These are phyloP conservation scores for Talaromyces albobiverticillius DNA, from an alignment of 2,329 filamentous ascomycete species.

Conservation along the genomic window DNA sequence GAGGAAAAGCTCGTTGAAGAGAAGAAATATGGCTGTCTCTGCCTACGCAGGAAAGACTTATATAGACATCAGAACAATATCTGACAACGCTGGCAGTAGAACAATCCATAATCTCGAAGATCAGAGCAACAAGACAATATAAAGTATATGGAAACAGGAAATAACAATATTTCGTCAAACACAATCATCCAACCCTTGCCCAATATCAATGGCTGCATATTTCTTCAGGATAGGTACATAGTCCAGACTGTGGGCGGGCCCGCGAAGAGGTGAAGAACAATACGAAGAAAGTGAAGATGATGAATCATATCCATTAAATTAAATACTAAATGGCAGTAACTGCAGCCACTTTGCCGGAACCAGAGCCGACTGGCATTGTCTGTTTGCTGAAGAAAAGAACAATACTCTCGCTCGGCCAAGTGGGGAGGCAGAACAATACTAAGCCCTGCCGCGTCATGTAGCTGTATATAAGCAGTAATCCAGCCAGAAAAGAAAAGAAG, in stretches of 20 bases:
- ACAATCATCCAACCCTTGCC: too few relatives aligned
- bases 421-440: constrained; percentile 5
- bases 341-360: background rate
- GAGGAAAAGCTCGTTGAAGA: too few relatives aligned
- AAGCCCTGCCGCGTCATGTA: background rate
- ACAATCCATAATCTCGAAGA: too few relatives aligned
- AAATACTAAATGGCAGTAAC: too few relatives aligned
- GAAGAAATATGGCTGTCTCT: too few relatives aligned
- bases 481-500: background rate
- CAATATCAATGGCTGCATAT: too few relatives aligned
- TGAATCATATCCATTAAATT: background rate
- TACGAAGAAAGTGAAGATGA: background rate
- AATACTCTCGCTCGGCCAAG: background rate
- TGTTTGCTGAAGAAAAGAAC: constrained; percentile 8
- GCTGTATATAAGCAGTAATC: background rate
- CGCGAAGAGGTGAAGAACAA: background rate
- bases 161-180: too few relatives aligned
- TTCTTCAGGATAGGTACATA: background rate
- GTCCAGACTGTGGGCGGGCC: background rate
- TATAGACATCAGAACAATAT: too few relatives aligned
- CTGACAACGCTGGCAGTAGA: too few relatives aligned
- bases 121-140: too few relatives aligned
- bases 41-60: too few relatives aligned
- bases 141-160: too few relatives aligned
- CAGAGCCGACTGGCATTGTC: background rate